phyloP scores from a whole-genome alignment of 2,329 filamentous ascomycete species.

The Sarocladium kiliense region DNA sequence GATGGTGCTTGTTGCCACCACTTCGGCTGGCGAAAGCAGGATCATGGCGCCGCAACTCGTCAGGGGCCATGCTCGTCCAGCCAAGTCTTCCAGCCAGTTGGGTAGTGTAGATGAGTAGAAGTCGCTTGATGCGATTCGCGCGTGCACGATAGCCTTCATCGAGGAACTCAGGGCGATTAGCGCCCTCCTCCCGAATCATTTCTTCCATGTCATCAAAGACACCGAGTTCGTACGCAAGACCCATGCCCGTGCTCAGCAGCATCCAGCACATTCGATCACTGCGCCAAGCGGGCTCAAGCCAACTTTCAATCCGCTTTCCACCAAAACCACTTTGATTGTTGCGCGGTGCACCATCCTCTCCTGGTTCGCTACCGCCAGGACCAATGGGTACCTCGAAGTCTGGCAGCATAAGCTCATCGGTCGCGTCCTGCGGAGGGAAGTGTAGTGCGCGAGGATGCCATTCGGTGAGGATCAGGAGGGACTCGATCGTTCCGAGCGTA shows the following conservation, averaged over 20 bases:
- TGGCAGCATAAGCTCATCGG: conserved; percentile 63
- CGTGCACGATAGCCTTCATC: conserved; percentile 74
- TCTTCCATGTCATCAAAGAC: conserved; percentile 91
- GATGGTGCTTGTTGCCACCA: not conserved
- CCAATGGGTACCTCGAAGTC: conserved; percentile 39
- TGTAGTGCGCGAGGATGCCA: conserved; percentile 95
- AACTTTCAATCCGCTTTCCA: conserved; percentile 83
- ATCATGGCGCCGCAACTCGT: conserved; percentile 54
- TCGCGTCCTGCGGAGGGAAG: conserved; percentile 78
- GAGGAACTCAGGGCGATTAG: conserved; percentile 61
- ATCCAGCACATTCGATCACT: conserved; percentile 98
- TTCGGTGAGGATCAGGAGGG: conserved; percentile 87
- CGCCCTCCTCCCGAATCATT: conserved; percentile 51
- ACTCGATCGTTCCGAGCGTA: conserved; percentile 90
- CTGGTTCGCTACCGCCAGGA: not conserved
- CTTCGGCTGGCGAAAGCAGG: conserved; percentile 39
- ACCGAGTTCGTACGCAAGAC: conserved; percentile 86
- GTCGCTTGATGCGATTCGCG: conserved; percentile 73
- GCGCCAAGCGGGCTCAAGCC: conserved; percentile 93
- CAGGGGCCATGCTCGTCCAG: conserved; percentile 89
- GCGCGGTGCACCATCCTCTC: not conserved
- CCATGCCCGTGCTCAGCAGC: conserved; percentile 85
- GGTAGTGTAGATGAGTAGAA: conserved; percentile 86
- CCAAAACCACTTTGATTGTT: conserved; percentile 47
- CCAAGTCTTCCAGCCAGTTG: conserved; percentile 91